Evolutionary conservation across 208 protist species (phyloP), one percentile per base, ranked within the genome.

Genomic region (Trypanosomatidae sp.): DNA sequence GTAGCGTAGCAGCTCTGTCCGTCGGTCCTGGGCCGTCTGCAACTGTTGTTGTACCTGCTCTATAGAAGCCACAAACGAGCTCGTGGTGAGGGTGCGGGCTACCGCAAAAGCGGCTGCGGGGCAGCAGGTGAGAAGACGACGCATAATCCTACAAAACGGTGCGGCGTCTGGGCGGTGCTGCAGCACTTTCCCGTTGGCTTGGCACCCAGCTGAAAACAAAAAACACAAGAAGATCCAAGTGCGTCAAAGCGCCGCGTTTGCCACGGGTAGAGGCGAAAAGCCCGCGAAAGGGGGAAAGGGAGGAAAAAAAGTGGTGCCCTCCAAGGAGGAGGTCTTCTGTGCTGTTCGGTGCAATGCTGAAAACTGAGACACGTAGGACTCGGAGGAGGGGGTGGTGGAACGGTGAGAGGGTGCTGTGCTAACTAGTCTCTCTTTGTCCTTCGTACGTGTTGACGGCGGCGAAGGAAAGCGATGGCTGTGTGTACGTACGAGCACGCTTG

Each of bases 1-100:
- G 65, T 95, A 91, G 55, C 87, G 78, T 30, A 91, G 53, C 58
- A 97, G 85, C 49, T 95, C 93, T 17, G 80, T 81, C 25, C 85
- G 80, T 9, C 81, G 65, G 44, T 86, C 81, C 55, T 84, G 75
- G 3, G 89, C 80, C 2, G 82, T 83, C 62, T 80, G 74, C 72
- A 95, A 85, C 79, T 95, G 86, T 56, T 91, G 82, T 71, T 94
- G 88, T 19, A 95, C 67, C 64, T 92, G 84, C 41, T 89, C 91
- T 59, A 94, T 74, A 17, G 77, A 78, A n/a, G 82, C 69, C 15
- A 88, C 77, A 67, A 97, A 97, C 8, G 80, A 72, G 36, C 82
- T 65, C 7, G 91, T 96, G 30, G 85, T 73, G 66, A 94, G 84
- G 46, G 25, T 52, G 2, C 86, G 84, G 17, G 10, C 4, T 7